A percentile compares a stretch with the other conserved stretches of the same genome.
Conservation (phyloP, 2,329 filamentous ascomycete genomes). For the Catunica adiposa region DNA sequence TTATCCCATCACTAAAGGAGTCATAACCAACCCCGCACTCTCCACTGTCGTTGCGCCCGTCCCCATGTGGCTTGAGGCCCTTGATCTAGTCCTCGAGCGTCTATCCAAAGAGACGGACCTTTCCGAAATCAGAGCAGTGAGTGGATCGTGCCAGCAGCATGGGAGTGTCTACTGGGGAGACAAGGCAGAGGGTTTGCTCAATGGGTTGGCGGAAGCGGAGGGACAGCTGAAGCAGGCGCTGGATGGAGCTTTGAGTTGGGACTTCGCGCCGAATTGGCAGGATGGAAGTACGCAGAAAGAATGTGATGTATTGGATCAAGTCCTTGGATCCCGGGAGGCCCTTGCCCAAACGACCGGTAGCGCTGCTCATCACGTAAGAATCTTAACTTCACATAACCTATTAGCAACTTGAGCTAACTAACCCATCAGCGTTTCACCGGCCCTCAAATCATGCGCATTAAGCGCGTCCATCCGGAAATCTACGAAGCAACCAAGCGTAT, state of each 20-base stretch:
- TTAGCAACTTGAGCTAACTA: neutral
- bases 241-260: slow-evolving; percentile 56
- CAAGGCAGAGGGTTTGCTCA: slow-evolving; percentile 49
- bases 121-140: slow-evolving; percentile 59
- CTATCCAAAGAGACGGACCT: slow-evolving; percentile 53
- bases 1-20: slow-evolving; percentile 76
- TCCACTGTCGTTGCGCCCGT: slow-evolving; percentile 87
- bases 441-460: slow-evolving; percentile 86
- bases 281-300: slow-evolving; percentile 87
- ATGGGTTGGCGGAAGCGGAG: slow-evolving; percentile 34
- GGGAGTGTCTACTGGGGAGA: slow-evolving; percentile 87
- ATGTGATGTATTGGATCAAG: slow-evolving; percentile 72
- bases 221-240: slow-evolving; percentile 57
- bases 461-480: slow-evolving; percentile 60
- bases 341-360: slow-evolving; percentile 75
- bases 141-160: slow-evolving; percentile 91
- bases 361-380: slow-evolving; percentile 75
- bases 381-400: neutral
- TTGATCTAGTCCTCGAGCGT: slow-evolving; percentile 67
- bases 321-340: slow-evolving; percentile 46
- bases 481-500: slow-evolving; percentile 72
- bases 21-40: slow-evolving; percentile 63
- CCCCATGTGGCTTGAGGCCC: slow-evolving; percentile 82
- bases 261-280: slow-evolving; percentile 92
- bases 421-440: slow-evolving; percentile 75